These are phyloP conservation scores for Aquilaria agallochum DNA, from an alignment of 441 rosid species.

Conservation along the genomic window DNA sequence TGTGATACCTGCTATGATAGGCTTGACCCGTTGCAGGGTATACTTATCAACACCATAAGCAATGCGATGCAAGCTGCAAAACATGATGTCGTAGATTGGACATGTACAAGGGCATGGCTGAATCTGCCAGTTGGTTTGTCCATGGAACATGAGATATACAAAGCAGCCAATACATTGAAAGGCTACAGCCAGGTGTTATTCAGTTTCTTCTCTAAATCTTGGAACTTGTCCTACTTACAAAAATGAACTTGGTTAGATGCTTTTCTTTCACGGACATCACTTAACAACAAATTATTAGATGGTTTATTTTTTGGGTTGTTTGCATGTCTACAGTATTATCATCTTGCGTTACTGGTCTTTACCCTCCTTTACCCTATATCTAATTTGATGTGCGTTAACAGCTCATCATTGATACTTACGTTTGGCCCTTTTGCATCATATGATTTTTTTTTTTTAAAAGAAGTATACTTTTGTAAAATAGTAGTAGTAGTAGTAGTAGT, in stretches of 20 bases:
- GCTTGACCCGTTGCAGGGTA: conserved; percentile 88
- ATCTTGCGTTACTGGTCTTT: background rate
- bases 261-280: too few relatives aligned
- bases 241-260: background rate
- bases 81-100: conserved; percentile 97
- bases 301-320: too few relatives aligned
- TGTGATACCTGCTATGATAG: conserved; percentile 94
- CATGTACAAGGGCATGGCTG: conserved; percentile 89
- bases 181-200: conserved; percentile 67
- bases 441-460: too few relatives aligned
- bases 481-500: too few relatives aligned
- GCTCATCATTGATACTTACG: too few relatives aligned
- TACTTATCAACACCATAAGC: conserved; percentile 77
- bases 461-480: too few relatives aligned
- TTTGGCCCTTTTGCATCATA: too few relatives aligned
- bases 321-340: too few relatives aligned
- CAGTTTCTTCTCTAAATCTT: conserved; percentile 7
- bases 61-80: conserved; percentile 91
- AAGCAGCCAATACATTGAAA: conserved; percentile 79
- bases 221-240: background rate
- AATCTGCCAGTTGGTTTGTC: conserved; percentile 90
- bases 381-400: background rate
- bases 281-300: too few relatives aligned
- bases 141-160: conserved; percentile 97
- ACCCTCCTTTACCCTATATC: too few relatives aligned